Evolutionary conservation across 2,329 filamentous ascomycete genomes (phyloP), one percentile per base, ranked within the genome.

Genomic region (Scopulariopsis brevicaulis): DNA sequence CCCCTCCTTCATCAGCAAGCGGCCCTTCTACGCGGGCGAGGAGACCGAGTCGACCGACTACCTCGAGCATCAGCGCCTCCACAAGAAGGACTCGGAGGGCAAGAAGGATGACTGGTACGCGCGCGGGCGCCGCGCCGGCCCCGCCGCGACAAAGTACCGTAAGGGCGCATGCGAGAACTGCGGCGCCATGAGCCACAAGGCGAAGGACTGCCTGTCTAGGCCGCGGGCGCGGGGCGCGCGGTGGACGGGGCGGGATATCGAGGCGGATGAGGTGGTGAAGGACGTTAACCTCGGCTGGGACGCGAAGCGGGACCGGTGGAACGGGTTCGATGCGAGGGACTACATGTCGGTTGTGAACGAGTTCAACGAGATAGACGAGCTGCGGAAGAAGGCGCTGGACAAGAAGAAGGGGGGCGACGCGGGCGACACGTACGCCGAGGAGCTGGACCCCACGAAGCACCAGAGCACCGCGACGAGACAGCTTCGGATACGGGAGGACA

Each of bases 151-250:
- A 63, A 99, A 96, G 69, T 99, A 89, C 70, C 89, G 95, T 63
- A 99, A 97, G 76, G 94, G 95, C 68, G 93, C 94, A 57, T 99
- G 94, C 74, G 93, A 97, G 73, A 99, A 99, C 74, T 99, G 94
- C 75, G 94, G 94, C 66, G 87, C 91, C 59, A 95, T 97, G 89
- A 91, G 89, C 63, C 94, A 99, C 74, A 96, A 96, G 74, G 87
- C 85, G 56, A 96, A 96, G 69, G 93, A 97, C 68, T 99, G 94
- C 68, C 74, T 99, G 55, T 90, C 87, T 66, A 82, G 94, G 57
- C 94, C 92, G 34, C 83, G 94, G 60, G 95, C 95, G 56, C 85
- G 87, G 59, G 93, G 94, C 62, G 94, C 94, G 12, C 91, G 87
- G 69, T 96, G 88, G 84, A 96, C 92, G 0, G 94, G 94, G 24